Percentiles rank a stretch among this genome's conserved stretches.
Evolutionary conservation across 805 yeast genomes (phyloP).

Genomic region (Candida ponderosae): DNA sequence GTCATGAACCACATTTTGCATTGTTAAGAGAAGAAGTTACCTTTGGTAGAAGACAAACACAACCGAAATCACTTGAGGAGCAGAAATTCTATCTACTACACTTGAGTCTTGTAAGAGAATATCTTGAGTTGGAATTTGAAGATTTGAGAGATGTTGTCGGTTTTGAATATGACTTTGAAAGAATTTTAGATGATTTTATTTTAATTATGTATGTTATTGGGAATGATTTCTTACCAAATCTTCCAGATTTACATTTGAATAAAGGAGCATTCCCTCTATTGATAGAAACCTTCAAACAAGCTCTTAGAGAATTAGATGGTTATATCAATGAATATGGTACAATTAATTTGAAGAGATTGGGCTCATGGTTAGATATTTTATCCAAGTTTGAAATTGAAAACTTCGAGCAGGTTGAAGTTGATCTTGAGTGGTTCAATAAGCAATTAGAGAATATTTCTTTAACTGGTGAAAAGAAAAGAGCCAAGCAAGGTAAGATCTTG

Average conservation of each 20-base stretch:
- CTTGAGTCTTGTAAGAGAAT: conserved; percentile 82
- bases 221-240: conserved; percentile 93
- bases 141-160: conserved; percentile 56
- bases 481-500: conserved; percentile 55
- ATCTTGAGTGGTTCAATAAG: conserved; percentile 86
- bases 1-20: conserved; percentile 95
- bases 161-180: conserved; percentile 76
- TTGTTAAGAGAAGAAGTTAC: conserved; percentile 91
- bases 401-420: conserved; percentile 78
- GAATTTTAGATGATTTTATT: conserved; percentile 86
- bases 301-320: conserved; percentile 67
- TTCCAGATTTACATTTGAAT: conserved; percentile 88
- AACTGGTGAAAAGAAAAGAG: conserved; percentile 63
- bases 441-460: conserved; percentile 73
- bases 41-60: conserved; percentile 52
- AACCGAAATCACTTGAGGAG: conserved; percentile 48
- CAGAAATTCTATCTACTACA: conserved; percentile 82
- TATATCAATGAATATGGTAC: conserved; percentile 79
- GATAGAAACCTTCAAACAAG: conserved; percentile 79
- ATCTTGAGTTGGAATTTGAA: conserved; percentile 76
- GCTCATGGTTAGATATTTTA: conserved; percentile 66
- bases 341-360: conserved; percentile 67
- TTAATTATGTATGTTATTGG: conserved; percentile 92
- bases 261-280: conserved; percentile 96
- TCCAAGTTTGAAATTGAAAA: conserved; percentile 77